phyloP scores from a whole-genome alignment of 805 yeast genomes.

The Candida pini region DNA sequence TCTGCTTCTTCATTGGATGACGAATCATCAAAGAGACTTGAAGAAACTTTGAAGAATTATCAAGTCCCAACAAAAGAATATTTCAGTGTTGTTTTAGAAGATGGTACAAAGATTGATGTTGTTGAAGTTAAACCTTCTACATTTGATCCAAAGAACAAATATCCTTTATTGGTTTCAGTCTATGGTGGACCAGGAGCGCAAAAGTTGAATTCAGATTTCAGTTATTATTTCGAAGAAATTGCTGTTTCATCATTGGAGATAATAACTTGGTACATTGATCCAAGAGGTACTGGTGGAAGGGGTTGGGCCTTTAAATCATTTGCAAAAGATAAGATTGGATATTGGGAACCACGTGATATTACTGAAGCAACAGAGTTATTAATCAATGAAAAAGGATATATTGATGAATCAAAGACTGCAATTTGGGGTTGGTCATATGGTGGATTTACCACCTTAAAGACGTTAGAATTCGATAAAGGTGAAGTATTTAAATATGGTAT shows the following conservation, averaged over 20 bases:
- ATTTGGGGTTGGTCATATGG: constrained; percentile 99
- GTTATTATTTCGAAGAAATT: constrained; percentile 52
- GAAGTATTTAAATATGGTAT: constrained; percentile 78
- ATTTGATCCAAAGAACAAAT: constrained; percentile 38
- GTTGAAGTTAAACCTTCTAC: constrained; percentile 59
- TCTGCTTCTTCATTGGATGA: constrained; percentile 12
- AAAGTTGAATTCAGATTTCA: constrained; percentile 41
- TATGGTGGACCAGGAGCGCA: constrained; percentile 85
- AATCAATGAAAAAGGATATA: constrained; percentile 38
- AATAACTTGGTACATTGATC: constrained; percentile 64
- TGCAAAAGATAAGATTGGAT: constrained; percentile 56
- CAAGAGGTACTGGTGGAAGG: constrained; percentile 77
- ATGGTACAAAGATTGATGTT: constrained; percentile 40
- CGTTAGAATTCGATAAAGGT: constrained; percentile 76
- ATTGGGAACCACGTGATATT: constrained; percentile 74
- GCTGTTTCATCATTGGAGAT: constrained; percentile 53
- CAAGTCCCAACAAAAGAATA: constrained; percentile 49
- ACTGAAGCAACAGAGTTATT: constrained; percentile 45
- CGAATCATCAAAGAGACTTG: constrained; percentile 6
- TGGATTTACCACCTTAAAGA: constrained; percentile 86
- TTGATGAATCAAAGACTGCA: constrained; percentile 57
- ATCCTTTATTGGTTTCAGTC: constrained; percentile 62
- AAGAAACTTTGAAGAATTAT: constrained; percentile 23
- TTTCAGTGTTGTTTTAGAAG: constrained; percentile 25
- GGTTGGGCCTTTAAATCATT: constrained; percentile 62